phyloP scores from a whole-genome alignment of 352 stramenopile genomes.

The Pythium phragmiticola region DNA sequence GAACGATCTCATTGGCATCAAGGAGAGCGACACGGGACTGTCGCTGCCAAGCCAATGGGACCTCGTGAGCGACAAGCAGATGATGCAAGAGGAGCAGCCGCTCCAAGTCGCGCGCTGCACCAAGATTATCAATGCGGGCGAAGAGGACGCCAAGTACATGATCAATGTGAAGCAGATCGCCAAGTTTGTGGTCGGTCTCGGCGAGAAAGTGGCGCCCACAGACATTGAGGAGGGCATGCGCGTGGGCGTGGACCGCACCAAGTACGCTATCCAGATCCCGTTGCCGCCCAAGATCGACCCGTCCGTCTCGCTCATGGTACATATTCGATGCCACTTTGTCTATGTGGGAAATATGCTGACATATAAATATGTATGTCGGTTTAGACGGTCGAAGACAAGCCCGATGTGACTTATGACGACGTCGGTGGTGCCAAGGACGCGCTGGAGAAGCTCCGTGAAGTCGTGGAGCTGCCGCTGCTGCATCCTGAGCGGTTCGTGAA shows the following conservation, averaged over 20 bases:
- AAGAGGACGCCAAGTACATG: constrained; percentile 98
- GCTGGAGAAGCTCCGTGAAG: constrained; percentile 98
- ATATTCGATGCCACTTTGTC: background rate
- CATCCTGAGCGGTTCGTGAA: constrained; percentile 99
- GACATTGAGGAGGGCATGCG: constrained; percentile 99
- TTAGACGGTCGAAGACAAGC: constrained; percentile 99
- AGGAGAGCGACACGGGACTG: constrained; percentile 99
- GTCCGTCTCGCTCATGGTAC: constrained; percentile 89
- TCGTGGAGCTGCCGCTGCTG: constrained; percentile 97
- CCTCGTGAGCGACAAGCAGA: constrained; percentile 99
- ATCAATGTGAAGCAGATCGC: constrained; percentile 99
- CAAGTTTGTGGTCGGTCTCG: constrained; percentile 99
- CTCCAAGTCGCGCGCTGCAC: constrained; percentile 96
- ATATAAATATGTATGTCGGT: background rate
- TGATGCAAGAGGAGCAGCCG: constrained; percentile 99
- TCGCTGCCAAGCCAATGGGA: constrained; percentile 98
- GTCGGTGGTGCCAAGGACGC: constrained; percentile 98
- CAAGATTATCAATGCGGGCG: constrained; percentile 93
- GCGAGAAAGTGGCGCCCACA: constrained; percentile 98
- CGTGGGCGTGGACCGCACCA: constrained; percentile 96
- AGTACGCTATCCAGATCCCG: constrained; percentile 99
- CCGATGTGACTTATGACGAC: constrained; percentile 99
- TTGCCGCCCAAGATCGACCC: constrained; percentile 98
- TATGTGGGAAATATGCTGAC: constrained; percentile 26
- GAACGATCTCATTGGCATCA: constrained; percentile 95